Base-by-base conservation (phyloP, 305 asterid species). In the Fraxinus latifolia region DNA sequence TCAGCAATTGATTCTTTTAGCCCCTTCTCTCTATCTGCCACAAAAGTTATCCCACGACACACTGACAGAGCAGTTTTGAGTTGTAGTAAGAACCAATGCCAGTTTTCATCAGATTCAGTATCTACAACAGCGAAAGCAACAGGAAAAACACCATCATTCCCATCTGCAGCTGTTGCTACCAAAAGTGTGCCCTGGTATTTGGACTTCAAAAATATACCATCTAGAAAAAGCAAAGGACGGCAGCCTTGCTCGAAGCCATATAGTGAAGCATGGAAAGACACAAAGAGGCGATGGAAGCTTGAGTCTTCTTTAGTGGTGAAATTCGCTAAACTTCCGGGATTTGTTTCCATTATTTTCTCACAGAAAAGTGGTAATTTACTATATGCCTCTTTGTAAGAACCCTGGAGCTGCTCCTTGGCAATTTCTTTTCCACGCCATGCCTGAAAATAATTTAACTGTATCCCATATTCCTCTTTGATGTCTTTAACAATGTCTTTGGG, bases 371-470 rank as follows among this genome's bases (percentile, higher is more conserved):
- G 99, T 44, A 95, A 84, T 92, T 91, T 96, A 83, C 91, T 91
- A 80, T 95, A 95, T 4, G 99, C 98, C 84, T 95, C 97, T 85
- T 92, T 95, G 55, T 91, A 95, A 53, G 99, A 95, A 72, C 99
- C 99, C 87, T 95, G 99, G 87, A 95, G 97, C 89, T 94, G 99
- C 83, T 95, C 99, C 87, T 95, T 95, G 1, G 99, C 99, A 74
- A 93, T 92, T 87, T 95, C 99, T 88, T 95, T 95, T 14, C 99
- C 98, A 78, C 99, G 92, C 99, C 99, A 95, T 5, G 99, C 99
- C 90, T 95, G 99, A 85, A 91, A 95, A 90, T 95, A 95, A 82
- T 93, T 95, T 78, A 95, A 84, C 77, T 94, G 96, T 83, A 95
- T 91, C 17, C 99, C 99, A 29, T 93, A 94, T 83, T 95, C 97